Evolutionary conservation across 2,329 filamentous ascomycete species (phyloP), one percentile per base, ranked within the genome.

Genomic region (Bimuria novae-zelandiae): DNA sequence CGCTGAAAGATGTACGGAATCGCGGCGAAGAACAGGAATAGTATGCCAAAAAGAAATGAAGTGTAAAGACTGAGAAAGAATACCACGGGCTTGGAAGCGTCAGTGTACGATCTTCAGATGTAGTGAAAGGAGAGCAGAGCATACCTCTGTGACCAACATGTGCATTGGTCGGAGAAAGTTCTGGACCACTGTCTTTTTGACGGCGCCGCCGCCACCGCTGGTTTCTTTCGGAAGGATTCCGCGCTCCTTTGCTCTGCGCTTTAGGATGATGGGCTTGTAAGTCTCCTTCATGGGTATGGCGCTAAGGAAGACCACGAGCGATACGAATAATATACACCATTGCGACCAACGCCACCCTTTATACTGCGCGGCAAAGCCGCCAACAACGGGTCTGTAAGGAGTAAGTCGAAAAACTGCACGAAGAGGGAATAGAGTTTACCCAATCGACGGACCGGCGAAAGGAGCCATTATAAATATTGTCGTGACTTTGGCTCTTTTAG

Each of bases 221-320:
- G 57, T 23, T 64, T 66, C 53, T 17, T 12, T 10, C 2, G 43
- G 12, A 4, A 1, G 2, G 21, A 46, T 25, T 1, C 43, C 30
- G 7, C 21, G 43, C 29, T 35, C 25, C 14, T 73, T 74, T 4
- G 71, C 70, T 30, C 73, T 61, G 22, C 62, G 65, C 44, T 68
- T 61, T 1, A 83, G 68, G 1, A 84, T 79, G 51, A 75, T 68
- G 0, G 74, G 75, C 53, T 84, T 81, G 63, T 83, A 85, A 0
- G 84, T 85, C 62, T 87, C 84, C 27, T 75, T 69, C 59, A 77
- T 79, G 2, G 78, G 74, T 2, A 81, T 46, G 0, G 79, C 55
- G 1, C 64, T 51, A 16, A 76, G n/a, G 40, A 69, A 74, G 1
- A 72, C 69, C 6, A 68, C 66, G 1, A 76, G 54, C 0, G 71